These are phyloP conservation scores for Wickerhamiella qilinensis DNA, from an alignment of 805 yeast species.

Conservation along the genomic window DNA sequence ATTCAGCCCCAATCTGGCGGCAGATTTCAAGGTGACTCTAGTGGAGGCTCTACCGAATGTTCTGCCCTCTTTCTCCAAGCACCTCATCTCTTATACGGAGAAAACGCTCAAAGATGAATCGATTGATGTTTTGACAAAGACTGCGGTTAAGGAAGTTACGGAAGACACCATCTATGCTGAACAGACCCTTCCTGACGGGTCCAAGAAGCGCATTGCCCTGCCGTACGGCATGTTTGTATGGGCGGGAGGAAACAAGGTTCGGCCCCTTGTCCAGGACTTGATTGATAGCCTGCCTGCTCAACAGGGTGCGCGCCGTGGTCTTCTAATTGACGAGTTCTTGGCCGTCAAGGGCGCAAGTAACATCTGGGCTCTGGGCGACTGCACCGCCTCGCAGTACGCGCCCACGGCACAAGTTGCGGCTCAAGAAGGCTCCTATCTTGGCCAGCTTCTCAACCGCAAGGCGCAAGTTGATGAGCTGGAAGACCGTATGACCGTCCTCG, in stretches of 20 bases:
- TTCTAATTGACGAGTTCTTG: slow-evolving; percentile 67
- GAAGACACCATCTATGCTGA: slow-evolving; percentile 53
- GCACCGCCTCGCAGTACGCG: slow-evolving; percentile 75
- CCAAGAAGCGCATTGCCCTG: slow-evolving; percentile 40
- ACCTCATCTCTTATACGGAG: slow-evolving; percentile 50
- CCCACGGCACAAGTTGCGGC: slow-evolving; percentile 98
- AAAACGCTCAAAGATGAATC: slow-evolving; percentile 51
- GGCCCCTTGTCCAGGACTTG: slow-evolving; percentile 54
- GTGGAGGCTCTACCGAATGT: slow-evolving; percentile 89
- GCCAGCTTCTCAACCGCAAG: slow-evolving; percentile 45
- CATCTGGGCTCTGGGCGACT: slow-evolving; percentile 85
- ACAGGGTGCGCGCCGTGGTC: slow-evolving; percentile 77
- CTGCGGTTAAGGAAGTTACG: slow-evolving; percentile 79
- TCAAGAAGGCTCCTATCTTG: slow-evolving; percentile 80
- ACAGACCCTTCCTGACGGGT: slow-evolving; percentile 50
- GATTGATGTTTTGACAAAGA: slow-evolving; percentile 62
- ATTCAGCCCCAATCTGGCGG: slow-evolving; percentile 76
- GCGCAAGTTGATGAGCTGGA: slow-evolving; percentile 23
- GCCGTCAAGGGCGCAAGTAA: slow-evolving; percentile 71
- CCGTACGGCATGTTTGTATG: slow-evolving; percentile 91
- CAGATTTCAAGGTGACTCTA: slow-evolving; percentile 67
- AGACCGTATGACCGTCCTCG: slow-evolving; percentile 24
- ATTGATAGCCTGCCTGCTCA: slow-evolving; percentile 43
- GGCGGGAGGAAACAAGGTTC: slow-evolving; percentile 95
- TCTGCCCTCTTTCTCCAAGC: slow-evolving; percentile 33